phyloP scores from a whole-genome alignment of 257 asterid genomes.

The Solanum bulbocastanum region DNA sequence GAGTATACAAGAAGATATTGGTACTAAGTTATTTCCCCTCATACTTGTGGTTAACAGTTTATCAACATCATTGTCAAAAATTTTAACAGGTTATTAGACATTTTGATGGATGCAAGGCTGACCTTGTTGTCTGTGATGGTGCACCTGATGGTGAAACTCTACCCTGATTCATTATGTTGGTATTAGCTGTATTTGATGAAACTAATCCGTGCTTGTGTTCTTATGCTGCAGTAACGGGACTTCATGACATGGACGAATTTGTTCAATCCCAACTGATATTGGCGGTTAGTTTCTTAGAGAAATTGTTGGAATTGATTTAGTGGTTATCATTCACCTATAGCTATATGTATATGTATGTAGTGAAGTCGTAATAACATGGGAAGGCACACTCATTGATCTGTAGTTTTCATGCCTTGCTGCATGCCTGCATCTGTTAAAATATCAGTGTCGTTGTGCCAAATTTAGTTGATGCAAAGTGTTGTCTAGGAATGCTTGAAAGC shows the following conservation, averaged over 20 bases:
- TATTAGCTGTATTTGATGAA: neutral
- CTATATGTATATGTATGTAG: neutral
- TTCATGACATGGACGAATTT: constrained; percentile 98
- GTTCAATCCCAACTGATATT: constrained; percentile 96
- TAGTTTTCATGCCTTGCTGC: neutral
- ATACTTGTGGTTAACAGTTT: neutral
- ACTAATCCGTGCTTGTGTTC: neutral
- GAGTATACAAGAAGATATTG: neutral
- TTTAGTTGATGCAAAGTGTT: neutral
- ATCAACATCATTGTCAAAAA: neutral
- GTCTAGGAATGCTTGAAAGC: neutral
- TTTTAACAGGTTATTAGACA: constrained; percentile 73
- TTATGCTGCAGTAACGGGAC: constrained; percentile 75
- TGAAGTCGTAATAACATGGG: neutral
- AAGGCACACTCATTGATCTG: neutral
- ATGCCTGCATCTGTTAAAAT: neutral
- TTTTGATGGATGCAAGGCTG: constrained; percentile 99
- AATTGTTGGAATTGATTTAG: neutral
- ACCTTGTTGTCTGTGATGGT: constrained; percentile 98
- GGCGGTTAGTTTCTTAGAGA: constrained; percentile 50
- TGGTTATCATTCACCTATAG: neutral
- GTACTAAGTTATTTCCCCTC: neutral
- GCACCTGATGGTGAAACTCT: constrained; percentile 84
- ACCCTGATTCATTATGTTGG: neutral
- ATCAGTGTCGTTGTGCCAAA: neutral